Evolutionary conservation across 768 basidiomycete genomes (phyloP), one percentile per base, ranked within the genome.

Genomic region (Lepiota subincarnata): DNA sequence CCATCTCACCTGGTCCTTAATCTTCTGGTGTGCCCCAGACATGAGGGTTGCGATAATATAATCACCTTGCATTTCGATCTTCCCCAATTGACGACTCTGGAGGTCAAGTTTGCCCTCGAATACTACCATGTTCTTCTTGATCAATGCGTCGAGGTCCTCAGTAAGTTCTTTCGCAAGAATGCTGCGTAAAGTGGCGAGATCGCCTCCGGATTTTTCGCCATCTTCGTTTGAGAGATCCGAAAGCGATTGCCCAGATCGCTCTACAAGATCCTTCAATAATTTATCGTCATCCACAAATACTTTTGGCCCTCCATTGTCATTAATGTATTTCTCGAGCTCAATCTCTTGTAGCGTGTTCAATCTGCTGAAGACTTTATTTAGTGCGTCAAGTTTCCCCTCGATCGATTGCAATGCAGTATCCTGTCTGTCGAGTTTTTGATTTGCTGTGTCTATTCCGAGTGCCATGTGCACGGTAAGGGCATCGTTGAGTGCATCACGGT

Each of bases 61-160:
- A 16, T 35, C 4, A 12, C 49, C 46, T n/a, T 55, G 55, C 12
- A 66, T 65, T 7, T 54, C 22, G n/a, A 55, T 45, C 18, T 41
- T 19, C 11, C n/a, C 18, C 16, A 36, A 22, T 6, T 44, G 37
- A 5, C 70, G 70, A 49, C 68, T 70, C 60, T 77, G 76, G 53
- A 78, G 67, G 20, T 73, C 72, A 35, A 80, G 69, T 56, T 80
- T 80, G 45, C 69, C 62, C 45, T 77, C 72, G 54, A 80, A 82
- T 0, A 73, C 57, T 2, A 63, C 61, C 58, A 75, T 63, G 55
- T 81, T 78, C 41, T 65, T 62, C 7, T 55, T 54, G 20, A 80
- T 64, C 0, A 70, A 57, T 3, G 68, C 62, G 41, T 75, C 71
- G 18, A 74, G 59, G 48, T 73, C 70, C 55, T 72, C 71, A 55